Percentiles rank a stretch among this genome's conserved stretches.
Evolutionary conservation across 345 rosid species (phyloP).

Genomic region (Eucalyptus erythrocorys): DNA sequence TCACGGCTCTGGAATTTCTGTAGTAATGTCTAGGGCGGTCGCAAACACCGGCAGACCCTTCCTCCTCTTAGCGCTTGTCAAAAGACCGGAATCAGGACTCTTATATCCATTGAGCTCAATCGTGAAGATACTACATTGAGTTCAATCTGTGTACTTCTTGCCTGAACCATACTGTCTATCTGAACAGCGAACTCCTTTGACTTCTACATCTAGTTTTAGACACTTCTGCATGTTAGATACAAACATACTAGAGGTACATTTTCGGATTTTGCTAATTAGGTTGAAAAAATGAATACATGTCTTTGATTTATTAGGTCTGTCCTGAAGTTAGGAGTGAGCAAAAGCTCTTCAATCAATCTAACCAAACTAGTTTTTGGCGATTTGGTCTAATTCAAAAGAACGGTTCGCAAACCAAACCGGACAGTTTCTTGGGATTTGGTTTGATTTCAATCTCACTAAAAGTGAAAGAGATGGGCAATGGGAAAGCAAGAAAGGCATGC

Average conservation of each 20-base stretch:
- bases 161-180: not conserved
- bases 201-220: not conserved
- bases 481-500: not conserved
- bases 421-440: not conserved
- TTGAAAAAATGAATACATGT: not conserved
- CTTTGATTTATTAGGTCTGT: not conserved
- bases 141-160: not conserved
- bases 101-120: not conserved
- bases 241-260: not conserved
- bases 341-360: not conserved
- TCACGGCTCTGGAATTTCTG: not conserved
- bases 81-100: not conserved
- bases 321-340: not conserved
- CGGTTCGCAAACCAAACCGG: not conserved
- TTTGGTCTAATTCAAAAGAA: not conserved
- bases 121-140: not conserved
- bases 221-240: not conserved
- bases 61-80: not conserved
- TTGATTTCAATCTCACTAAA: not conserved
- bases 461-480: not conserved
- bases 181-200: not conserved
- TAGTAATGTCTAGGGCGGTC: not conserved
- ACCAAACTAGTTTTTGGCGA: not conserved
- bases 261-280: not conserved
- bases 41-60: not conserved